Base-by-base conservation (phyloP, 2,329 filamentous ascomycete genomes). In the Fusarium falciforme region DNA sequence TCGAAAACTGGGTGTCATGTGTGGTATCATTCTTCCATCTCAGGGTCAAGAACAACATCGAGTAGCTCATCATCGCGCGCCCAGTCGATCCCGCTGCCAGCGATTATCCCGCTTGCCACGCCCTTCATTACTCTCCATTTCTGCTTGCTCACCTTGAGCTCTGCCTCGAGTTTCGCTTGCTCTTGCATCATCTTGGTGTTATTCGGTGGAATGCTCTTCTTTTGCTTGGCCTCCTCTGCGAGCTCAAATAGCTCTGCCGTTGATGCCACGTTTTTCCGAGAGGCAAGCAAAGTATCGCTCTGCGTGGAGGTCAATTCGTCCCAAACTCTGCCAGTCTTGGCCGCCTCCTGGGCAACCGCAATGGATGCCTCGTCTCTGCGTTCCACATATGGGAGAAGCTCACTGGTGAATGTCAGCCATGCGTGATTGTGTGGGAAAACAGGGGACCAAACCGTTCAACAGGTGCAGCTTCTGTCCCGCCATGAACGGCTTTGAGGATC, bases 31-130 rank as follows among this genome's bases (percentile, higher is more conserved):
- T 83, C 80, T 58, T 86, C 85, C 71, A 83, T 82, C 72, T 92
- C 90, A 12, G 86, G 84, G 78, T 94, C 94, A 70, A 97, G 85
- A 29, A 97, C 94, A 70, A 96, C 86, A 60, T 90, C 89, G 67
- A 89, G 87, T 70, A 97, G 84, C 68, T 86, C 87, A 61, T 91
- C 87, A 81, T 97, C 91, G 44, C 88, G 85, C 14, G 90, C 91
- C 94, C 94, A 97, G 79, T 97, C 91, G 63, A 96, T 86, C 55
- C 94, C 94, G 81, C 94, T 97, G 4, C 93, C 94, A 6, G 91
- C 93, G 55, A 97, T 89, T 64, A 95, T 88, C 20, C 93, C 94
- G 78, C 93, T 93, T n/a, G 93, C 88, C 47, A 94, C 90, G 27
- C 90, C 93, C 83, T 96, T 96, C 81, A 96, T 89, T 22, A 92